Percentiles rank a stretch among this genome's conserved stretches.
Evolutionary conservation across 768 basidiomycete genomes (phyloP).

Genomic region (Suillus weaverae): DNA sequence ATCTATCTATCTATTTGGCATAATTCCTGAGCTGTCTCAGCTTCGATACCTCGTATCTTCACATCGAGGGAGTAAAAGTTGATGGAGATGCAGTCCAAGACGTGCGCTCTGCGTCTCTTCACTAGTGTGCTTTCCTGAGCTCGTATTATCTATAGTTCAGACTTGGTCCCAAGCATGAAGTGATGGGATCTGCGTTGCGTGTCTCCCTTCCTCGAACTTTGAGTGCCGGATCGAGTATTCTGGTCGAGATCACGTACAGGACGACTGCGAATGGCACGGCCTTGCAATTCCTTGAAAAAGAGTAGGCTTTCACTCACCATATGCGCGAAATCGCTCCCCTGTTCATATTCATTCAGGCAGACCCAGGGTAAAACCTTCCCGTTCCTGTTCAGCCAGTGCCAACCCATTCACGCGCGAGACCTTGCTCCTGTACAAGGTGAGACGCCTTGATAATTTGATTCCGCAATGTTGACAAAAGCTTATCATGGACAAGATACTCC

Average conservation of each 20-base stretch:
- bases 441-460: neutral
- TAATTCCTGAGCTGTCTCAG: conserved; percentile 23
- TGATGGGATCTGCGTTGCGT: conserved; percentile 43
- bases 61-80: conserved; percentile 40
- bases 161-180: conserved; percentile 32
- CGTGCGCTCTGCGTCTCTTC: conserved; percentile 14
- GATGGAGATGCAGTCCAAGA: conserved; percentile 33
- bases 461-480: neutral
- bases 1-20: neutral
- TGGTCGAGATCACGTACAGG: conserved; percentile 41
- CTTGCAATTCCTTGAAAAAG: conserved; percentile 54
- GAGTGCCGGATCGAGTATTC: conserved; percentile 24
- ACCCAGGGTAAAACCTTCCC: conserved; percentile 55
- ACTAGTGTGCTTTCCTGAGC: neutral
- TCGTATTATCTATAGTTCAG: conserved; percentile 21
- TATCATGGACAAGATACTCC: conserved; percentile 43
- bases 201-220: conserved; percentile 31
- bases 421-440: conserved; percentile 50
- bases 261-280: conserved; percentile 49
- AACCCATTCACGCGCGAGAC: conserved; percentile 57
- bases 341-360: conserved; percentile 33
- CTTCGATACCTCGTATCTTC: conserved; percentile 54
- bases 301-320: conserved; percentile 23
- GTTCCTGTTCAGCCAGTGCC: conserved; percentile 60
- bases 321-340: neutral